Base-by-base conservation (phyloP, 1,139 yeast species). In the Torulaspora pretoriensis region DNA sequence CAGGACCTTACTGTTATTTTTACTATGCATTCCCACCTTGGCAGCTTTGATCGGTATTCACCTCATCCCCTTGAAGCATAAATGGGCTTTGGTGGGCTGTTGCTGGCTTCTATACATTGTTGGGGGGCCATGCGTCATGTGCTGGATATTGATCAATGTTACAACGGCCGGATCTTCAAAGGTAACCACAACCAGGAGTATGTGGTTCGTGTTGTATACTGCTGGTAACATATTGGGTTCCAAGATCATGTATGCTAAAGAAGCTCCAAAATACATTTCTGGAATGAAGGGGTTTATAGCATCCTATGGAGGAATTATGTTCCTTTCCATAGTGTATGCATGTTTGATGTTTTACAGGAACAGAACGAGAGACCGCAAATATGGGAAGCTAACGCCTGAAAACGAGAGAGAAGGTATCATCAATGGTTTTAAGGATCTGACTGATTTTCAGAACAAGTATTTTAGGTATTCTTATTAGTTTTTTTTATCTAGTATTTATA, bases 161-260 rank as follows among this genome's bases (percentile, higher is more conserved):
- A 80, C 80, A 53, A 70, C 74, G 16, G 81, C 81, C 7, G 85
- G 85, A 13, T 78, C 77, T 48, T 78, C 85, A 29, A 80, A 80
- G 61, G 36, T 48, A 8, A 44, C 52, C 10, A 45, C 51, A 7
- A 47, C 40, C n/a, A 51, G 78, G 75, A 59, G 65, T 68, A 42
- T 71, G 77, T 33, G 70, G 71, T 35, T 75, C 63, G 57, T 78
- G 41, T 68, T 79, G 3, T 80, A 77, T 61, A 78, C 83, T 54
- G 77, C 74, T 28, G 85, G 85, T 27, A 79, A 78, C 54, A 66
- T 77, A 43, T 64, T 73, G 42, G 84, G 84, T 3, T 80, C 83
- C 1, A 82, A 77, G 53, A 75, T 81, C 1, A 79, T 79, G 59
- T 60, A 69, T 40, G 63, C 69, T 0, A 52, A 51, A 6, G 78